phyloP scores from a whole-genome alignment of 2,329 filamentous ascomycete species.

The Verticillium nubilum region DNA sequence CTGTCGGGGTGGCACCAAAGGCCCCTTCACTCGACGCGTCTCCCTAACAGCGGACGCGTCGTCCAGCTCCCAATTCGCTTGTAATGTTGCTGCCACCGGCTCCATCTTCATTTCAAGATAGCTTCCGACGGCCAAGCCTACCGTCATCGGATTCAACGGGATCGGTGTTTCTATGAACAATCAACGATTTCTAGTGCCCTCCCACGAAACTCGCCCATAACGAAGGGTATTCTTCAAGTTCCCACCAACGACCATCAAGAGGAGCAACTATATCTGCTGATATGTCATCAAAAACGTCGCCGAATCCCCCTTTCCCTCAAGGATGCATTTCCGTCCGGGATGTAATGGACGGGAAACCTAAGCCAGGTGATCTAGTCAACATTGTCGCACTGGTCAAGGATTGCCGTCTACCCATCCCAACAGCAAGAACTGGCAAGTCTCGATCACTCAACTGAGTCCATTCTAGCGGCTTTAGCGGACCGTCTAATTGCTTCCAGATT shows the following conservation, averaged over 20 bases:
- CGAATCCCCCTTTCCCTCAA: conserved; percentile 21
- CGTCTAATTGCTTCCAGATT: conserved; percentile 34
- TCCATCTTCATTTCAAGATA: no score
- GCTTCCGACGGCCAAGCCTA: no score
- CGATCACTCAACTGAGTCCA: background rate
- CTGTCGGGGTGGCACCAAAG: background rate
- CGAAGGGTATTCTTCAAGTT: background rate
- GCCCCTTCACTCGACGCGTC: background rate
- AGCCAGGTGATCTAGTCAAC: conserved; percentile 34
- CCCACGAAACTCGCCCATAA: no score
- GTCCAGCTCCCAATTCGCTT: no score
- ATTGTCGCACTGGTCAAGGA: conserved; percentile 70
- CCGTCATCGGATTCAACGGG: no score
- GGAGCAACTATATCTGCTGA: background rate
- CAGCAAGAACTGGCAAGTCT: conserved; percentile 44
- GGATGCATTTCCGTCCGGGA: conserved; percentile 35
- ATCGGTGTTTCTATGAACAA: no score
- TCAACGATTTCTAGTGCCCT: no score
- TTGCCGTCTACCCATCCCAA: conserved; percentile 44
- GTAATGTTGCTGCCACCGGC: no score
- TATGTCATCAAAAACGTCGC: background rate
- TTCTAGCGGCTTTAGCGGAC: conserved; percentile 2
- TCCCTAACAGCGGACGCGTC: background rate
- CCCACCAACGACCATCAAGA: background rate
- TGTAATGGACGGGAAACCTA: conserved; percentile 34